Percentiles rank a stretch among this genome's conserved stretches.
Conservation (phyloP, 2,329 filamentous ascomycete species). For the Endothia cerciana region DNA sequence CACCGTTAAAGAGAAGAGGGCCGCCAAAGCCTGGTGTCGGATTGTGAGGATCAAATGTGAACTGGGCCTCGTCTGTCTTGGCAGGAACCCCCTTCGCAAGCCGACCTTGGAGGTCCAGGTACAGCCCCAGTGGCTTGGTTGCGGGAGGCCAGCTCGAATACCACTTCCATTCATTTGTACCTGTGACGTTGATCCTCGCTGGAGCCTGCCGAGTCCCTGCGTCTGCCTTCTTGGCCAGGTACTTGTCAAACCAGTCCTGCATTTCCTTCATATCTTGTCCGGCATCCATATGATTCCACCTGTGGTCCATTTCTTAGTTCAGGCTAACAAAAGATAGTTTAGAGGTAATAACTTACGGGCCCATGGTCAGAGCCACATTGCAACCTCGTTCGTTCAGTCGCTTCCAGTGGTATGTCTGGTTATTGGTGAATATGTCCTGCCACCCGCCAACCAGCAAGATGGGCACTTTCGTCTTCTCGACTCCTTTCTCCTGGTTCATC, state of each 20-base stretch:
- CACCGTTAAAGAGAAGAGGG: slow-evolving; percentile 23
- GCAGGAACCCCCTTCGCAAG: not conserved
- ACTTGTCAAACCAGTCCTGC: slow-evolving; percentile 22
- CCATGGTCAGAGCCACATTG: slow-evolving; percentile 22
- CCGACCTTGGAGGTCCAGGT: slow-evolving; percentile 11
- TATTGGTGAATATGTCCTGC: slow-evolving; percentile 21
- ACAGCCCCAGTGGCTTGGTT: slow-evolving; percentile 18
- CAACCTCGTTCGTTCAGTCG: slow-evolving; percentile 14
- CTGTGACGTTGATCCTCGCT: slow-evolving; percentile 21
- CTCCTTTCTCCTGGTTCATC: slow-evolving; percentile 18
- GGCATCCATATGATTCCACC: slow-evolving; percentile 21
- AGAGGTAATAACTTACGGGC: slow-evolving; percentile 2
- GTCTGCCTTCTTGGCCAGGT: slow-evolving; percentile 12
- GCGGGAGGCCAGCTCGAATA: slow-evolving; percentile 28
- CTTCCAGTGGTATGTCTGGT: slow-evolving; percentile 9
- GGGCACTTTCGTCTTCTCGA: slow-evolving; percentile 8
- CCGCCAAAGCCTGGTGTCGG: slow-evolving; percentile 34
- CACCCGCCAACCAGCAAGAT: slow-evolving; percentile 22
- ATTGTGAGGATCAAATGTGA: slow-evolving; percentile 34
- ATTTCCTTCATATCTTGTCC: slow-evolving; percentile 9
- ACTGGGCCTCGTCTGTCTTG: slow-evolving; percentile 18
- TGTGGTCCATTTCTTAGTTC: not conserved
- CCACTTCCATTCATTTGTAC: slow-evolving; percentile 24
- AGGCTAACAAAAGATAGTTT: not conserved
- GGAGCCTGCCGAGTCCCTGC: slow-evolving; percentile 10